These are phyloP conservation scores for Calonectria fujianensis DNA, from an alignment of 2,329 filamentous ascomycete species.

Conservation along the genomic window DNA sequence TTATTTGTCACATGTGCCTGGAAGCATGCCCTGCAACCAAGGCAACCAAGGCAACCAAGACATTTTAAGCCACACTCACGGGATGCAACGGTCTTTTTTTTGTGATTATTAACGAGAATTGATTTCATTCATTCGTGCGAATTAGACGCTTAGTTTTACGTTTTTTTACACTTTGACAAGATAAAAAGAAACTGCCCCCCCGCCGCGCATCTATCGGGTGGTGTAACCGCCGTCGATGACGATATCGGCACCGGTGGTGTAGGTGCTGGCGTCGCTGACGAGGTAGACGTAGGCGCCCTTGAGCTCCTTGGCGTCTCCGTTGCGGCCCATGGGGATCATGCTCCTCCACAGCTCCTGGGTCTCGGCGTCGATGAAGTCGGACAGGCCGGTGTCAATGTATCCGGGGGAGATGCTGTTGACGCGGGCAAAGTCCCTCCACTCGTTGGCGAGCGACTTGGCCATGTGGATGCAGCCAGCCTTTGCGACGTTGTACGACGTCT, in stretches of 20 bases:
- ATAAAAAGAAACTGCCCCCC: background rate
- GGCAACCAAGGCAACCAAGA: slow-evolving; percentile 1
- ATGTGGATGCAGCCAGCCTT: slow-evolving; percentile 74
- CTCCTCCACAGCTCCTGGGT: slow-evolving; percentile 49
- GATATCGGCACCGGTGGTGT: slow-evolving; percentile 70
- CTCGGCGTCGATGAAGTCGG: slow-evolving; percentile 57
- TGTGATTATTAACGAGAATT: slow-evolving; percentile 5
- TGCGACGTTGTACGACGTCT: slow-evolving; percentile 73
- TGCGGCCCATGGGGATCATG: slow-evolving; percentile 72
- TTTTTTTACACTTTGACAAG: slow-evolving; percentile 7
- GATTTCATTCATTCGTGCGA: slow-evolving; percentile 27
- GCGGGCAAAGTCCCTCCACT: slow-evolving; percentile 74
- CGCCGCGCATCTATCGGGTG: slow-evolving; percentile 2
- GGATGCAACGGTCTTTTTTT: background rate
- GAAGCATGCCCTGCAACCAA: background rate
- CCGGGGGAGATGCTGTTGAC: slow-evolving; percentile 70
- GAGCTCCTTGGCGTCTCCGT: slow-evolving; percentile 79
- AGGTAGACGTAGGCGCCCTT: slow-evolving; percentile 76
- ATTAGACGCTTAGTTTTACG: slow-evolving; percentile 1
- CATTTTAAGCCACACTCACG: slow-evolving; percentile 2
- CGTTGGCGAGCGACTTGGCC: slow-evolving; percentile 71
- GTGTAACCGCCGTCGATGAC: slow-evolving; percentile 65
- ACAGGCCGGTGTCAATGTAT: slow-evolving; percentile 73
- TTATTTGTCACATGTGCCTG: background rate
- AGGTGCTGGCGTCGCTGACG: slow-evolving; percentile 70